These are phyloP conservation scores for Auxenochlorella pyrenoidosa DNA, from an alignment of 139 green algal genomes.

Conservation along the genomic window DNA sequence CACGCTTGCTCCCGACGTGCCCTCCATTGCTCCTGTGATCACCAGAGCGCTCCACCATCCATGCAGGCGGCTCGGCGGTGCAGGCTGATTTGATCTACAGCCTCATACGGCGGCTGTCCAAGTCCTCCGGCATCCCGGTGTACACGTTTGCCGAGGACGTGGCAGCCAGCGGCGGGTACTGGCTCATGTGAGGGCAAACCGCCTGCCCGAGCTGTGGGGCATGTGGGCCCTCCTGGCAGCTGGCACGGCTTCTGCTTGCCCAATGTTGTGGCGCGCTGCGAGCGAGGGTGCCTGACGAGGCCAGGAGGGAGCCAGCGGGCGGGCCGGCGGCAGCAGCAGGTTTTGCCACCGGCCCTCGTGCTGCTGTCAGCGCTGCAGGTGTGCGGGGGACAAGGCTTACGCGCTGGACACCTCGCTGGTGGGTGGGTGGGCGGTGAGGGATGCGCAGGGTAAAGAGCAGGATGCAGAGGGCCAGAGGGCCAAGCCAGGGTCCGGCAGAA, in stretches of 20 bases:
- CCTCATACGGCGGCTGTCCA: slow-evolving; percentile 39
- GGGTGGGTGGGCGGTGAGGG: not conserved
- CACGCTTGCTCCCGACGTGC: too few relatives aligned
- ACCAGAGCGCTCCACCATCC: too few relatives aligned
- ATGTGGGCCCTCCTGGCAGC: not conserved
- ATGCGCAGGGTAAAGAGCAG: too few relatives aligned
- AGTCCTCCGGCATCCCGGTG: slow-evolving; percentile 43
- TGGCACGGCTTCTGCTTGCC: not conserved
- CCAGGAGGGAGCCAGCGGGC: too few relatives aligned
- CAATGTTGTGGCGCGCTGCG: too few relatives aligned
- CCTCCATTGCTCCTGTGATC: too few relatives aligned
- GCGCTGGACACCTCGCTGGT: slow-evolving; percentile 46
- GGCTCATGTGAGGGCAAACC: slow-evolving; percentile 53
- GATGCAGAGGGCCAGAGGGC: too few relatives aligned
- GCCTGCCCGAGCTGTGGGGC: too few relatives aligned
- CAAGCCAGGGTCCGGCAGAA: too few relatives aligned
- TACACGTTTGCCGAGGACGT: slow-evolving; percentile 62
- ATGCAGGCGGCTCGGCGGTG: slow-evolving; percentile 45
- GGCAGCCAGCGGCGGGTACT: slow-evolving; percentile 50
- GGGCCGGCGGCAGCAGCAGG: too few relatives aligned
- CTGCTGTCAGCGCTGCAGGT: not conserved
- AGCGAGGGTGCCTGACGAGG: too few relatives aligned
- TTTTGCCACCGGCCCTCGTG: too few relatives aligned
- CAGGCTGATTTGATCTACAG: slow-evolving; percentile 50
- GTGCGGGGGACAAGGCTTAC: slow-evolving; percentile 48